Percentiles rank a stretch among this genome's conserved stretches.
Conservation (phyloP, 2,329 filamentous ascomycete genomes). For the Emmonsiellopsis sp. region DNA sequence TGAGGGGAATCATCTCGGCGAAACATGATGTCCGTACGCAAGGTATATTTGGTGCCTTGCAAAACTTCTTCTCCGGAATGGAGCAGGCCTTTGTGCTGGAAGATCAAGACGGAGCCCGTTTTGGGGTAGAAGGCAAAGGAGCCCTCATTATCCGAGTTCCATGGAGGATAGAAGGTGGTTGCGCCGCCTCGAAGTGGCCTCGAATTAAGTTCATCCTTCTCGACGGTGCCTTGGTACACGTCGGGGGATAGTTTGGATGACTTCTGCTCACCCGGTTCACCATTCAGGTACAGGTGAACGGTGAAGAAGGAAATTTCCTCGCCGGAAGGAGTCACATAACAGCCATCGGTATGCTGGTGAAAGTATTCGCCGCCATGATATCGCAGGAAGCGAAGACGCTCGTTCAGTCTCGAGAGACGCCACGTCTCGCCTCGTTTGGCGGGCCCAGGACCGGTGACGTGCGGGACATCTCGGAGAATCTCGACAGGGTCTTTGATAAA, state of each 20-base stretch:
- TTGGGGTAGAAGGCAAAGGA: conserved; percentile 39
- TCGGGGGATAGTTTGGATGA: conserved; percentile 8
- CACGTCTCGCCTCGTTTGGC: conserved; percentile 31
- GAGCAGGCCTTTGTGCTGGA: conserved; percentile 45
- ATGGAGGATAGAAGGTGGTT: conserved; percentile 40
- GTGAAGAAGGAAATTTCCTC: conserved; percentile 44
- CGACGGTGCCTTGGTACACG: conserved; percentile 9
- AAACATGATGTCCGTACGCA: conserved; percentile 50
- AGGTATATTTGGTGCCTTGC: conserved; percentile 44
- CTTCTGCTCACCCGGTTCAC: conserved; percentile 25
- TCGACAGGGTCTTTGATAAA: conserved; percentile 37
- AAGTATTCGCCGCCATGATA: conserved; percentile 68
- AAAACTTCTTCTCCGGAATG: conserved; percentile 48
- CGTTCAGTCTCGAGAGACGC: conserved; percentile 47
- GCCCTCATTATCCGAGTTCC: conserved; percentile 20
- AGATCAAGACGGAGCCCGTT: conserved; percentile 44
- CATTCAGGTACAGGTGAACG: conserved; percentile 47
- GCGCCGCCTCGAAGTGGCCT: conserved; percentile 42
- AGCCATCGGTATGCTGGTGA: conserved; percentile 58
- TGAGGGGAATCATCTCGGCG: not conserved
- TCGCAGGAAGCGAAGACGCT: conserved; percentile 64
- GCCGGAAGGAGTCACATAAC: conserved; percentile 49
- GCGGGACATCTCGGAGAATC: conserved; percentile 23
- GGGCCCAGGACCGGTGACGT: conserved; percentile 38
- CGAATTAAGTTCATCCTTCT: not conserved